Base-by-base conservation (phyloP, 1,139 yeast species). In the Sugiyamaella sp. region DNA sequence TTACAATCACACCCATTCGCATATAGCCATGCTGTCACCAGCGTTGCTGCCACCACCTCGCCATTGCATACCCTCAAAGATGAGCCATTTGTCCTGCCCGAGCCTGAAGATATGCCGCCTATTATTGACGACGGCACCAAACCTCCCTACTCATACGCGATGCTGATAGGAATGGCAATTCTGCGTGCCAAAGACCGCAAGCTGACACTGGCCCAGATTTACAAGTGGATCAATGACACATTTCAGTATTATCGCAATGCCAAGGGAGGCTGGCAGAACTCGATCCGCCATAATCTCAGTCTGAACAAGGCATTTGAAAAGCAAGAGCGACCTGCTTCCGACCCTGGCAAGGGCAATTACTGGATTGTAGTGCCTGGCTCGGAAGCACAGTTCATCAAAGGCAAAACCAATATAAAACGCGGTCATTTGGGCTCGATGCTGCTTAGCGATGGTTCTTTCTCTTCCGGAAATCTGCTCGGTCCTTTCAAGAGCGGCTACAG, bases 121-220 rank as follows among this genome's bases (percentile, higher is more conserved):
- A 75, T 75, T 10, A 61, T 64, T 0, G 81, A 78, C 59, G 77
- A 75, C 45, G 80, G 79, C 21, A 64, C 70, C 44, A 93, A 95
- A 70, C 99, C 99, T 2, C 97, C 97, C 1, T 91, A 85, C 66
- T 89, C 97, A 3, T 93, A 93, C 68, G 99, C 99, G 6, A 86
- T 93, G 40, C 77, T 93, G 58, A 93, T 93, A 59, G 98, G 97
- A 3, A 86, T 93, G 85, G 93, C 98, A 1, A 90, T 93, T 53
- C 74, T 93, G 59, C 83, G 96, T 57, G 84, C 96, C n/a, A 83
- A 85, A 1, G 85, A 82, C 25, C 84, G 89, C 57, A 82, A 83
- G 64, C 78, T 95, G 52, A 93, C 99, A 0, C 77, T 93, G 53
- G 84, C 97, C 0, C 97, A 90, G 66, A 95, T 93, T 51, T 93